Evolutionary conservation across 1,139 yeast species (phyloP), one percentile per base, ranked within the genome.

Genomic region (Meyerozyma smithsonii): DNA sequence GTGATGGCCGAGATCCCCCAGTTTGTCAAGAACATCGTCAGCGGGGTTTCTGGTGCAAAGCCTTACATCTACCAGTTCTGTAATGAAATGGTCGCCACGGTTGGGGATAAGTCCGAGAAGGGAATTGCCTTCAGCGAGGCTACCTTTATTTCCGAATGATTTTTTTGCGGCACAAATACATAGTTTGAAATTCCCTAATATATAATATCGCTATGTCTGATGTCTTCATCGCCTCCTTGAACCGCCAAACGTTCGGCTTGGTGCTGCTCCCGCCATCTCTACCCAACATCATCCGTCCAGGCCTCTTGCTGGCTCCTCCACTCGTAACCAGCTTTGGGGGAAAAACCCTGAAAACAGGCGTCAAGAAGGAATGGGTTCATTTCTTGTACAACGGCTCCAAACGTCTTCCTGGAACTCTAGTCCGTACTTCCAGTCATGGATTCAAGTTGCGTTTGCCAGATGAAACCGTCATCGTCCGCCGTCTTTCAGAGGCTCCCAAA

Each of bases 1-100:
- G 97, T 92, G 46, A 89, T 92, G 97, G 89, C 92, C 34, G 98
- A 92, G 67, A 84, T 92, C 46, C 98, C 98, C 35, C 83, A 79
- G 50, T 89, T 92, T 64, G 95, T 92, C 49, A 92, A 92, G 65
- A 85, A 83, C 54, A 86, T 92, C 45, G 97, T 88, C 34, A 81
- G 90, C 48, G 96, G 96, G 44, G 94, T 90, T 42, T 92, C 95
- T 11, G 98, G 97, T 40, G 84, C 97, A 34, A 86, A 83, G 59
- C 98, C 98, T 28, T 92, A 79, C 67, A 90, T 92, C 55, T 92
- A 90, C 64, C 98, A 92, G 67, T 92, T 78, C 66, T 78, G 84
- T 58, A 82, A 85, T 60, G 71, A 74, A 37, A 59, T 72, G 55
- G 56, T 58, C 10, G 60, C 76, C 42, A 59, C 56, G 24, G 60